These are phyloP conservation scores for Clonostachys chloroleuca DNA, from an alignment of 2,329 filamentous ascomycete genomes.

Conservation along the genomic window DNA sequence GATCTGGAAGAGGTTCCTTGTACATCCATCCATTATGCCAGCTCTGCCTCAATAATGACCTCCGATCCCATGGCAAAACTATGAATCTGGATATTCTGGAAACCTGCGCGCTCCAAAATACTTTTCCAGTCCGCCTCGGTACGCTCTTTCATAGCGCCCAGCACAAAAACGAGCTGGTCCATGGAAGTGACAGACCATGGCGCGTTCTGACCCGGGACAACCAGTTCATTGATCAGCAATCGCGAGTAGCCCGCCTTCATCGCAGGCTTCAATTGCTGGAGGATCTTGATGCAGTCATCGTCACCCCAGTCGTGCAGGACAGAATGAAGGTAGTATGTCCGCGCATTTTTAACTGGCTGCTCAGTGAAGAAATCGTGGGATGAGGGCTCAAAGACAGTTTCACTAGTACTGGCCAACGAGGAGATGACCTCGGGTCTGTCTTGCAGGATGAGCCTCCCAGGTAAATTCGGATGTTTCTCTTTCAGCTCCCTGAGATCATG, in stretches of 20 bases:
- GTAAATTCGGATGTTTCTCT: slow-evolving; percentile 23
- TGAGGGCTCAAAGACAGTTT: slow-evolving; percentile 22
- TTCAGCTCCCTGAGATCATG: slow-evolving; percentile 25
- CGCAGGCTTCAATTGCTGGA: slow-evolving; percentile 15
- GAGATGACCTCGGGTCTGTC: slow-evolving; percentile 35
- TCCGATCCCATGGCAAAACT: not conserved
- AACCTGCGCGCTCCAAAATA: slow-evolving; percentile 6
- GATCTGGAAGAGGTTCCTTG: too few relatives aligned
- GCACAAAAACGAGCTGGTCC: slow-evolving; percentile 22
- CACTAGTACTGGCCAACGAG: slow-evolving; percentile 19
- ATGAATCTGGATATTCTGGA: slow-evolving; percentile 12
- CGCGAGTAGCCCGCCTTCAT: slow-evolving; percentile 25
- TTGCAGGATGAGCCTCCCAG: slow-evolving; percentile 40
- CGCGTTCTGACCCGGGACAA: slow-evolving; percentile 20
- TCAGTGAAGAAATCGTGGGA: slow-evolving; percentile 39
- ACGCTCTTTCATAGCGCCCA: slow-evolving; percentile 8
- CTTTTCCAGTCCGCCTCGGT: slow-evolving; percentile 9
- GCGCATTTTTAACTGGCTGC: slow-evolving; percentile 36
- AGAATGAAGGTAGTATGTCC: slow-evolving; percentile 32
- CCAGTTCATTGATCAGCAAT: slow-evolving; percentile 23
- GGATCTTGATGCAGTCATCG: slow-evolving; percentile 19
- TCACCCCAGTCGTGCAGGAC: slow-evolving; percentile 34
- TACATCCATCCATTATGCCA: too few relatives aligned
- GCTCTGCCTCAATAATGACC: too few relatives aligned
- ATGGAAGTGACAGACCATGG: slow-evolving; percentile 16